A percentile compares a stretch with the other conserved stretches of the same genome.
Conservation (phyloP, 1,284 basidiomycete species). For the Puccinia coronata region DNA sequence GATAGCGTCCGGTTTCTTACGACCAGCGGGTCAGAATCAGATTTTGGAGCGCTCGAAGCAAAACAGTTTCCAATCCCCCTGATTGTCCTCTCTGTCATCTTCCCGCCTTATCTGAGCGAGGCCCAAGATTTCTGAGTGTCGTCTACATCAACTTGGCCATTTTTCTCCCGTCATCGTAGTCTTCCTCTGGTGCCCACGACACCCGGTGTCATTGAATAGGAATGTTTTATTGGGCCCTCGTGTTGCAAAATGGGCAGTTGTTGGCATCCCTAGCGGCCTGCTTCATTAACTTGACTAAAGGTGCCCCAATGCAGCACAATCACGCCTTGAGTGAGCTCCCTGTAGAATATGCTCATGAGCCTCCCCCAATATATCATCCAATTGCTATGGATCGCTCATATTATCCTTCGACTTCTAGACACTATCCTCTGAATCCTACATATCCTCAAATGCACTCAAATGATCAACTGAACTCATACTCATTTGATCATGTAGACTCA, state of each 20-base stretch:
- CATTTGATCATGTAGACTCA: too few species aligned
- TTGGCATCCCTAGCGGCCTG: neutral
- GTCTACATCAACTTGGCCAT: neutral
- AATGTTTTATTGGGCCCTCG: neutral
- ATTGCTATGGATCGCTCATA: too few species aligned
- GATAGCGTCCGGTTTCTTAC: neutral
- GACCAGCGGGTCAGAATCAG: neutral
- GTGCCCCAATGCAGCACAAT: neutral
- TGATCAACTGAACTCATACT: too few species aligned
- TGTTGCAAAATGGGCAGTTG: neutral
- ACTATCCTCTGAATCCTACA: neutral
- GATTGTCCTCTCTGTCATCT: neutral
- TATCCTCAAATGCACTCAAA: too few species aligned
- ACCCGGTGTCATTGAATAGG: neutral
- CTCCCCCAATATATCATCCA: too few species aligned
- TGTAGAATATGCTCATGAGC: neutral
- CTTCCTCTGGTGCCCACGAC: neutral
- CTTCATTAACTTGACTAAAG: neutral
- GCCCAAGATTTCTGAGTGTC: neutral
- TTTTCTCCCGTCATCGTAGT: neutral
- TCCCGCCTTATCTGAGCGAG: neutral
- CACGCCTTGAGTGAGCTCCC: neutral
- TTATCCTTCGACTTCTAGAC: too few species aligned
- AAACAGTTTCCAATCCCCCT: neutral
- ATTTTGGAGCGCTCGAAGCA: neutral